phyloP scores from a whole-genome alignment of 768 basidiomycete species.

The Pilatotrama ljubarskyi region DNA sequence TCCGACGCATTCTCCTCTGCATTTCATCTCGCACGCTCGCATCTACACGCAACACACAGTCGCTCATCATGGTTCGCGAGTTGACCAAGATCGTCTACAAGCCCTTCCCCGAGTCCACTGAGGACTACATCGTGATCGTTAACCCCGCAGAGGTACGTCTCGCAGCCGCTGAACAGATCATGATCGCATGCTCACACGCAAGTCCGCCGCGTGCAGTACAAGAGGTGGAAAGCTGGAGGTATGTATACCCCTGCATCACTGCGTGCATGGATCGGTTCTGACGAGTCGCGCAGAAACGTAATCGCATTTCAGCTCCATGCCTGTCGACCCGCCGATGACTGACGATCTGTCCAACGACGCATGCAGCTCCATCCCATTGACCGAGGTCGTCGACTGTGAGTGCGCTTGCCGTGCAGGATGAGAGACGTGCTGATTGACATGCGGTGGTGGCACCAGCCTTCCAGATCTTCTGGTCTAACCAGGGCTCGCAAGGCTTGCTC shows the following conservation, averaged over 20 bases:
- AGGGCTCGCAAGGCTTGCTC: conserved; percentile 78
- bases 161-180: neutral
- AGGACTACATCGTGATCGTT: conserved; percentile 73
- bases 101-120: conserved; percentile 67
- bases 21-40: neutral
- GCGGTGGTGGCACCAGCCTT: conserved; percentile 51
- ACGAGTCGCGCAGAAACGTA: conserved; percentile 59
- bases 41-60: neutral
- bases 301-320: conserved; percentile 28
- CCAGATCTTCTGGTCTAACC: conserved; percentile 64
- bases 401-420: conserved; percentile 6
- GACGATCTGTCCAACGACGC: neutral
- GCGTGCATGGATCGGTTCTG: conserved; percentile 8
- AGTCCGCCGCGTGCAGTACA: conserved; percentile 46
- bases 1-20: no score
- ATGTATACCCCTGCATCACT: conserved; percentile 29
- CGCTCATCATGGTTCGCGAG: conserved; percentile 33
- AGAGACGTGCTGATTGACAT: conserved; percentile 1
- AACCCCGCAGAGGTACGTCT: conserved; percentile 59
- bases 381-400: conserved; percentile 83
- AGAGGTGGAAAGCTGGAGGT: conserved; percentile 84
- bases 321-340: neutral
- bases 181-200: neutral
- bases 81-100: conserved; percentile 79
- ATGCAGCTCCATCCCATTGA: conserved; percentile 63